Base-by-base conservation (phyloP, 176 grass and related monocot species). In the Rhipidocladum racemiflorum region DNA sequence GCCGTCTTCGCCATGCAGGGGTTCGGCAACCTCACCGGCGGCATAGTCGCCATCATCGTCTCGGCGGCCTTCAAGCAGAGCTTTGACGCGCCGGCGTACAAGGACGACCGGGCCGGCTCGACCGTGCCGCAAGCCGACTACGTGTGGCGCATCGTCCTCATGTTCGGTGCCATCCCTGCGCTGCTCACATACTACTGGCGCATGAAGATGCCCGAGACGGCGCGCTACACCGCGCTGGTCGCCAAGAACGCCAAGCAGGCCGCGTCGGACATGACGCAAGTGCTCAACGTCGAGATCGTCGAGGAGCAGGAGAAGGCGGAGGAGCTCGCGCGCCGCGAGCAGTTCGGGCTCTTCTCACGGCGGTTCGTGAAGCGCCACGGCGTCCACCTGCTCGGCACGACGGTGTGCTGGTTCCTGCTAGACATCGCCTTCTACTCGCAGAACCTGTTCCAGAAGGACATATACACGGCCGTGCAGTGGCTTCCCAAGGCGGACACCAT, bases 1-100 rank as follows among this genome's bases (percentile, higher is more conserved):
- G 91, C 94, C 4, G 91, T 97, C 1, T 93, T 97, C 40, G 94
- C 94, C 23, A 93, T 93, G 91, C 91, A 97, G 78, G 94, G 94
- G 2, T 97, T 97, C 74, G 94, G 91, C 43, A 94, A 59, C 55
- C 43, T 71, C 43, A 71, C 68, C 25, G 68, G 68, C 1, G 68
- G 68, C 15, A 61, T 77, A 39, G 25, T 77, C 0, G 57, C 75
- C 40, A 63, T 63, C 38, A n/a, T 63, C 16, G 25, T 77, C 0
- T 77, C 75, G 4, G 27, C 75, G 1, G 40, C 75, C 0, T 77
- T 77, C 25, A 63, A 77, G 75, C 4, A 5, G 16, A 0, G 5
- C 24, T 77, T 63, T 9, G 75, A 63, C 40, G 57, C 57, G 39
- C 75, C 75, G 25, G 40, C 75, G 25, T 91, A 87, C 66, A 61